These are phyloP conservation scores for Termitomyces sp. DNA, from an alignment of 768 basidiomycete species.

Conservation along the genomic window DNA sequence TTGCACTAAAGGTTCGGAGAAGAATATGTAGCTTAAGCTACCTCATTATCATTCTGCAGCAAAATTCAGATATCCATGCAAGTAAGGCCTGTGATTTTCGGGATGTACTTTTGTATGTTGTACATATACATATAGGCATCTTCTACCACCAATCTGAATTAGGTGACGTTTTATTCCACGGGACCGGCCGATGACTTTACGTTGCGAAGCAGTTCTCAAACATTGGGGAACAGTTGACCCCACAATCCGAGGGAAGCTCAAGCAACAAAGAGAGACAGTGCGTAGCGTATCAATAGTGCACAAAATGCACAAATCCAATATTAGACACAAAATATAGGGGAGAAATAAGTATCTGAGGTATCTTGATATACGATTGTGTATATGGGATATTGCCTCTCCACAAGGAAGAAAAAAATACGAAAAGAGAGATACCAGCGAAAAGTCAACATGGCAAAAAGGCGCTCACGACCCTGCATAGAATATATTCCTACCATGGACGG, in stretches of 20 bases:
- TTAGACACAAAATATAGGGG: slow-evolving; percentile 9
- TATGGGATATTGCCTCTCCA: not conserved
- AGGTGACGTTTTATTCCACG: slow-evolving; percentile 9
- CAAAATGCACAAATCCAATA: not conserved
- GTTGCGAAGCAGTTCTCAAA: not conserved
- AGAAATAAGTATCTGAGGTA: slow-evolving; percentile 3
- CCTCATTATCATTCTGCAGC: not conserved
- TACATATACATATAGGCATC: not conserved
- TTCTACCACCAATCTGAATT: slow-evolving; percentile 1
- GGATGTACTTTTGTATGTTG: not conserved
- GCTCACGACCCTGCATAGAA: not conserved
- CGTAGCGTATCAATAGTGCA: not conserved
- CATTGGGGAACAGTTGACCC: not conserved
- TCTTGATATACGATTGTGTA: slow-evolving; percentile 1
- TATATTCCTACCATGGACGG: slow-evolving; percentile 37
- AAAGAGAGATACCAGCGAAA: not conserved
- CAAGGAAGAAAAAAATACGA: not conserved
- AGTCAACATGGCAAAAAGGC: not conserved
- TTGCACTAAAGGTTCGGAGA: not conserved
- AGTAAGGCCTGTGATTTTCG: slow-evolving; percentile 3
- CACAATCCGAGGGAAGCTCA: not conserved
- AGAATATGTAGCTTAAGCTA: not conserved
- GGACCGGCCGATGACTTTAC: not conserved
- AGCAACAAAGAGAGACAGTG: not conserved
- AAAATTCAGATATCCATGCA: not conserved